Base-by-base conservation (phyloP, 306 rosid genomes). In the Erythrophleum fordii region DNA sequence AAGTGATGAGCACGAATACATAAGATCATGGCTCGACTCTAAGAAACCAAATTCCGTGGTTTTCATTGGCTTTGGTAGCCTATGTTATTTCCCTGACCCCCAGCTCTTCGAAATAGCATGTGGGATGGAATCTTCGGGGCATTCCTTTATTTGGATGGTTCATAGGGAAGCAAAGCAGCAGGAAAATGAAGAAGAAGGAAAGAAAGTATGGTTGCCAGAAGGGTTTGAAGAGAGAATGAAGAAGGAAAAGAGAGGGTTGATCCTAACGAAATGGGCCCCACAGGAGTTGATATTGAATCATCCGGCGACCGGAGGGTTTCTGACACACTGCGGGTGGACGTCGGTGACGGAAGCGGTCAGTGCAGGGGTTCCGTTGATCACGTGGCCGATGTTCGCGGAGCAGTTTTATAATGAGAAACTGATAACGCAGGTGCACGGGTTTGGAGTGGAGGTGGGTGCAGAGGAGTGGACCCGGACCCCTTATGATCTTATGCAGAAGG, bases 391-490 rank as follows among this genome's bases (percentile, higher is more conserved):
- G 0, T 81, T 69, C 11, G 13, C 6, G 0, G 81, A 82, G 39
- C 85, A 76, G 1, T 75, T 29, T n/a, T 71, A 59, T 0, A 79
- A 60, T 13, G 78, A 79, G 77, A 79, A 62, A 69, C 13, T 80
- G 67, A 51, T 80, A 64, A 72, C 73, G 13, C 45, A 76, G 81
- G 78, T 82, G 73, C 78, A 28, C 0, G 77, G 81, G 5, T 5
- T 82, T 82, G 81, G 85, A 8, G 81, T 76, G 49, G 73, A 69
- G 73, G 75, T 77, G 29, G 89, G 89, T 2, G 81, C 44, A 18
- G 23, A 29, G 62, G 76, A 69, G 28, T 86, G 89, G 89, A 55
- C 31, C 25, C 7, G 53, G 7, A 22, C 44, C 59, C 64, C 2
- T 8, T 48, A 49, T 8, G 68, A 53, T n/a, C 58, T 11, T 0